These are phyloP conservation scores for Aspergillus asperescens DNA, from an alignment of 495 filamentous ascomycete species.

Conservation along the genomic window DNA sequence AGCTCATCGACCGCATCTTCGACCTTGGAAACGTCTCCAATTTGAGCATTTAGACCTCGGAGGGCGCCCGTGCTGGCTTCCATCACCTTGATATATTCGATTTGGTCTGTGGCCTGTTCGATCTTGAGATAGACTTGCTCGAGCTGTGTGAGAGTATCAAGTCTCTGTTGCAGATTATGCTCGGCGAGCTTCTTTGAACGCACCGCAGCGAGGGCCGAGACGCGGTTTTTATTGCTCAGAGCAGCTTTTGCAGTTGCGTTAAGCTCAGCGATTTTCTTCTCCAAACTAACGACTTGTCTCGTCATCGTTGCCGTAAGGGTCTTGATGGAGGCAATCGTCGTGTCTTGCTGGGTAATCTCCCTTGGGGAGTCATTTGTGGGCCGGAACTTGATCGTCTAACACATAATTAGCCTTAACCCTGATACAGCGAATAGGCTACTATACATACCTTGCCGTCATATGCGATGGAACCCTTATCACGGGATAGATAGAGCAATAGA, in stretches of 20 bases:
- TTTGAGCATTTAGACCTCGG: slow-evolving; percentile 62
- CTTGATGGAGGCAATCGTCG: slow-evolving; percentile 72
- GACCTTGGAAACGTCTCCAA: slow-evolving; percentile 72
- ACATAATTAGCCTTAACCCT: slow-evolving; percentile 20
- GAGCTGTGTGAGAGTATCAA: slow-evolving; percentile 68
- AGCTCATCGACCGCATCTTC: slow-evolving; percentile 69
- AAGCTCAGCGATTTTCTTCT: slow-evolving; percentile 44
- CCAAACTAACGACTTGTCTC: slow-evolving; percentile 58
- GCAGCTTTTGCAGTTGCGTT: slow-evolving; percentile 59
- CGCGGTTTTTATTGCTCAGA: slow-evolving; percentile 62
- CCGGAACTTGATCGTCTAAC: slow-evolving; percentile 71
- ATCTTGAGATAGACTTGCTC: slow-evolving; percentile 77
- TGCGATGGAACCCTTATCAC: slow-evolving; percentile 59
- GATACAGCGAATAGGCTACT: background rate
- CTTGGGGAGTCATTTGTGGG: slow-evolving; percentile 36
- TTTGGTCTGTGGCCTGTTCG: slow-evolving; percentile 76
- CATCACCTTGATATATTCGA: slow-evolving; percentile 76
- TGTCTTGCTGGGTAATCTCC: slow-evolving; percentile 67
- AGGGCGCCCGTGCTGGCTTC: slow-evolving; percentile 68
- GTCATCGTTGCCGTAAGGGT: slow-evolving; percentile 57
- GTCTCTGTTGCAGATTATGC: slow-evolving; percentile 59
- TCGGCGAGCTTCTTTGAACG: slow-evolving; percentile 77
- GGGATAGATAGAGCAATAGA: slow-evolving; percentile 63
- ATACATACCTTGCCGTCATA: slow-evolving; percentile 56
- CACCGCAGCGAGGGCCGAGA: slow-evolving; percentile 70